A percentile compares a stretch with the other conserved stretches of the same genome.
phyloP scores from a whole-genome alignment of 2,329 filamentous ascomycete species.

The Alternaria novae-zelandiae region DNA sequence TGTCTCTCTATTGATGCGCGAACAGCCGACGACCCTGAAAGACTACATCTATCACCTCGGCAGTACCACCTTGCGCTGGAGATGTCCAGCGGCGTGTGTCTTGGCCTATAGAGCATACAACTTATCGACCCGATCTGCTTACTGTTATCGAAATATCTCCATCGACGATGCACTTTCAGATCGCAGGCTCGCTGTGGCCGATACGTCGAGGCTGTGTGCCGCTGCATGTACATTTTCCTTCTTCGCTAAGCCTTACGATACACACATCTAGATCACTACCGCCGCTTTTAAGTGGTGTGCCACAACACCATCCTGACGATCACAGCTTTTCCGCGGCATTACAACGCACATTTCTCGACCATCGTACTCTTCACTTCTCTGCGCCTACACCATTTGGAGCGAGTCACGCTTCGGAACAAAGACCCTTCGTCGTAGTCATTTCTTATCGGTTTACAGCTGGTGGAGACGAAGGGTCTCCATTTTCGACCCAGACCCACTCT shows the following conservation, averaged over 20 bases:
- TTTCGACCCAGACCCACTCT: background rate
- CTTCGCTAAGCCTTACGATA: background rate
- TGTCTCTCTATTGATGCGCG: background rate
- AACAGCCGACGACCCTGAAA: background rate
- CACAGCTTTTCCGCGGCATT: background rate
- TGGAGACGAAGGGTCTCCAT: background rate
- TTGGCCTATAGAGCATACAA: background rate
- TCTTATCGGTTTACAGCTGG: background rate
- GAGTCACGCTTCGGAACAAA: background rate
- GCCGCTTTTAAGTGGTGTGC: background rate
- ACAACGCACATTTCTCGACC: background rate
- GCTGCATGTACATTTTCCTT: background rate
- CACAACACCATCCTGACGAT: background rate
- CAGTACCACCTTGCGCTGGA: background rate
- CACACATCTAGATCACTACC: conserved; percentile 7
- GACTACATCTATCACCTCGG: background rate
- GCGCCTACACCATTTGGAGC: background rate
- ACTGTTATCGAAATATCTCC: background rate
- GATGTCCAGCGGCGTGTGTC: background rate
- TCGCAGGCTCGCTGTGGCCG: background rate
- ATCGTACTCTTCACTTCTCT: background rate
- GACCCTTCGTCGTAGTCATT: background rate
- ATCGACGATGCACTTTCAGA: background rate
- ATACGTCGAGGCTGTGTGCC: background rate
- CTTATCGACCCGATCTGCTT: background rate